Base-by-base conservation (phyloP, 2,329 filamentous ascomycete species). In the Chrysosporium queenslandicum region DNA sequence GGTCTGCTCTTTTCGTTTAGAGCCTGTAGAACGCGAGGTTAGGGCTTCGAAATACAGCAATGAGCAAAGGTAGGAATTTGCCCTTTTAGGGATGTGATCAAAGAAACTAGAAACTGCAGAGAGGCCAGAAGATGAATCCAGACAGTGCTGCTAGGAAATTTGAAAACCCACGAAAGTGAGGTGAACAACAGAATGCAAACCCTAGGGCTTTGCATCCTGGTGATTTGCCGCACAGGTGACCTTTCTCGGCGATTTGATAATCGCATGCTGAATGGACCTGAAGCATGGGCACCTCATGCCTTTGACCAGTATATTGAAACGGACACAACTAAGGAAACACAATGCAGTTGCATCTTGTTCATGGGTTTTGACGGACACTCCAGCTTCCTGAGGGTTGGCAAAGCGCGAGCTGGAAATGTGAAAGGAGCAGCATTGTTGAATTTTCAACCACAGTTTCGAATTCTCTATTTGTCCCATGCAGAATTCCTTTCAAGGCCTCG, bases 171-270 rank as follows among this genome's bases (percentile, higher is more conserved):
- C 14, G 8, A 51, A 43, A 18, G 37, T 43, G 39, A 50, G n/a
- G 36, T 12, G 7, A 43, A 43, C 11, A 42, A 34, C 23, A 39
- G 46, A 48, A 48, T 11, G 18, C 23, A 49, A 21, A 27, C 16
- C 25, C 11, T 11, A 20, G 16, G 16, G 11, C n/a, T 50, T 16
- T n/a, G 34, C 34, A 30, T 41, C 36, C 11, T 49, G 25, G 21
- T 14, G 30, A 23, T 36, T 51, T 37, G 39, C 30, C 21, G 41
- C 20, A 16, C 27, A 45, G 30, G 40, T 45, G 20, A 45, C 40
- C 12, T 45, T 45, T 45, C 49, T 51, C 49, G 40, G 49, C 40
- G 29, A 23, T 36, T 30, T 40, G 16, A 11, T 14, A 36, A 23
- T 3, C 16, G 16, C 40, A n/a, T 37, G 21, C 36, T 40, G 23